Evolutionary conservation across 2,329 filamentous ascomycete species (phyloP).

Genomic region (Hymenoscyphus albidus): DNA sequence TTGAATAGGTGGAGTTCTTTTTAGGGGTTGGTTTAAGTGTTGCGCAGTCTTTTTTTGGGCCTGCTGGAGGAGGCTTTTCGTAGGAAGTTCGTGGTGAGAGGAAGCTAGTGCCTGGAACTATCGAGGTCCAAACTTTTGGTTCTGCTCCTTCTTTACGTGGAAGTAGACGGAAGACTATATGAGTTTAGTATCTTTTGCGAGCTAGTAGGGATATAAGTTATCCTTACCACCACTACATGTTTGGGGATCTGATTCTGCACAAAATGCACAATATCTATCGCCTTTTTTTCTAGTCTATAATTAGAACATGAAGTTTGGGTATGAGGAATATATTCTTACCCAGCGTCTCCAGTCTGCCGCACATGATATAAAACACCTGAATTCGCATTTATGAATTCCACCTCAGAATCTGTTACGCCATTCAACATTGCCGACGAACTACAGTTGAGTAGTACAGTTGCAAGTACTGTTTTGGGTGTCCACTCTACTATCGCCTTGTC

Average conservation of each 20-base stretch:
- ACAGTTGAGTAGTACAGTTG: slow-evolving; percentile 7
- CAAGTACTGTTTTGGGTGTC: neutral
- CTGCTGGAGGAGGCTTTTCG: neutral
- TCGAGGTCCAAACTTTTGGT: slow-evolving; percentile 3
- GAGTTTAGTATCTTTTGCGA: too few species aligned
- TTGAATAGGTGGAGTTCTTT: neutral
- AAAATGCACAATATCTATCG: slow-evolving; percentile 9
- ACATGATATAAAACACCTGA: neutral
- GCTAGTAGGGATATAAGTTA: neutral
- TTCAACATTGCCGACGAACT: slow-evolving; percentile 1
- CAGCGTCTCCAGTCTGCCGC: neutral
- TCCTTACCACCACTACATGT: slow-evolving; percentile 12
- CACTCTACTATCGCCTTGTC: slow-evolving; percentile 11
- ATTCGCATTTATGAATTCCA: neutral
- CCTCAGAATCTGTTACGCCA: neutral
- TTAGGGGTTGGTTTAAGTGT: neutral
- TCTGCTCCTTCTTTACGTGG: neutral
- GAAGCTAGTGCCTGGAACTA: too few species aligned
- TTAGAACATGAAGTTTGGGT: neutral
- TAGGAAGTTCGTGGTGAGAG: neutral
- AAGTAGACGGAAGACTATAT: slow-evolving; percentile 1
- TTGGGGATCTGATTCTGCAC: slow-evolving; percentile 4
- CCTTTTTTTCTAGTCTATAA: neutral
- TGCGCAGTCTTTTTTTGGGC: neutral
- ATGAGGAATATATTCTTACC: neutral